Percentiles rank a stretch among this genome's conserved stretches.
Conservation (phyloP, 345 rosid species). For the Geranium rotundifolium region DNA sequence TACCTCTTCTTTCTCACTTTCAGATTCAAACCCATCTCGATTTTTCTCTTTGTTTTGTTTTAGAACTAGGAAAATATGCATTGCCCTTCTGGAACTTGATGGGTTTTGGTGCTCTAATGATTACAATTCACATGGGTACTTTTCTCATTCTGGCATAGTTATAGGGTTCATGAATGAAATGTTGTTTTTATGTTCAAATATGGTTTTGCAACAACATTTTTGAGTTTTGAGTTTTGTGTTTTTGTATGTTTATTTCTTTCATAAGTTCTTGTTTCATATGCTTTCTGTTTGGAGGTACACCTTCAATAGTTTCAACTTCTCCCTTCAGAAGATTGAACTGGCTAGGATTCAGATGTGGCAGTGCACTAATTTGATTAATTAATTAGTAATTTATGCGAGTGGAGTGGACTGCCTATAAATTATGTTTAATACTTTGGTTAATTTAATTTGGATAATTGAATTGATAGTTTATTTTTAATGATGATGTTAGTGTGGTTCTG, state of each 20-base stretch:
- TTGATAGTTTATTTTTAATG: conserved; percentile 9
- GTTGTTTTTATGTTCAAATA: too few species aligned
- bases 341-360: too few species aligned
- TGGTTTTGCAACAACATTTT: too few species aligned
- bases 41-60: background rate
- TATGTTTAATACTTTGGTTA: background rate
- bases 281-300: background rate
- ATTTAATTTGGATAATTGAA: background rate
- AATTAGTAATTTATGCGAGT: background rate
- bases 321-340: too few species aligned
- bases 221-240: background rate
- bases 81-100: background rate
- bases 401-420: background rate
- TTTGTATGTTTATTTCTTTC: background rate
- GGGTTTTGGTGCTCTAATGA: background rate
- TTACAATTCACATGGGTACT: too few species aligned
- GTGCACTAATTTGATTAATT: too few species aligned
- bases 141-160: background rate
- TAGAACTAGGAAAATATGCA: conserved; percentile 2
- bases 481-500: conserved; percentile 62
- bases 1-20: conserved; percentile 4
- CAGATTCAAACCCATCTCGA: background rate
- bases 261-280: background rate
- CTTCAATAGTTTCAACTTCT: background rate
- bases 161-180: background rate